phyloP scores from a whole-genome alignment of 805 yeast genomes.

The Saturnispora dispora region DNA sequence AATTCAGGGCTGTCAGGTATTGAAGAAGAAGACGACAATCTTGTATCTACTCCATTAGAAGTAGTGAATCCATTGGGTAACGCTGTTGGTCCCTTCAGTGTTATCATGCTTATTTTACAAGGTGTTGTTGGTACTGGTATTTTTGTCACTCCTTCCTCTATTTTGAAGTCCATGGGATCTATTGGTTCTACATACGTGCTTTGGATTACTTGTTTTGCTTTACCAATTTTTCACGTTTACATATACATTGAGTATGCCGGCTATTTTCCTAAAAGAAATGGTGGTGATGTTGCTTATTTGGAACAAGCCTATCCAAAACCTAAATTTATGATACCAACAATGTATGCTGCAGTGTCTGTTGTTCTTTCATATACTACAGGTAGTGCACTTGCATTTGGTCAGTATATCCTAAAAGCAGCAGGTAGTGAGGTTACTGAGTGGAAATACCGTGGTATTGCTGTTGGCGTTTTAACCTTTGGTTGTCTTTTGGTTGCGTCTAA shows the following conservation, averaged over 20 bases:
- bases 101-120: constrained; percentile 56
- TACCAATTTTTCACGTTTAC: constrained; percentile 31
- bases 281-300: constrained; percentile 78
- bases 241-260: constrained; percentile 35
- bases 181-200: constrained; percentile 36
- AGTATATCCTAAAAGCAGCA: constrained; percentile 68
- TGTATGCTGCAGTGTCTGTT: constrained; percentile 63
- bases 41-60: constrained; percentile 33
- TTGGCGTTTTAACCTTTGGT: constrained; percentile 65
- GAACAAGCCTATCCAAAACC: constrained; percentile 66
- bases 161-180: constrained; percentile 36
- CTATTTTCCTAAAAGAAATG: constrained; percentile 49
- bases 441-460: constrained; percentile 71
- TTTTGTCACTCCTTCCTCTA: constrained; percentile 58
- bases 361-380: constrained; percentile 83
- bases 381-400: constrained; percentile 73
- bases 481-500: constrained; percentile 52
- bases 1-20: background rate
- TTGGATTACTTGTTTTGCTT: constrained; percentile 34
- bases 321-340: constrained; percentile 52
- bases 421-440: constrained; percentile 58
- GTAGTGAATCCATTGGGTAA: constrained; percentile 25
- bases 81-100: constrained; percentile 31
- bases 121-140: constrained; percentile 74
- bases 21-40: constrained; percentile 16